Evolutionary conservation across 2,329 filamentous ascomycete species (phyloP).

Genomic region (Colletotrichum magnum): DNA sequence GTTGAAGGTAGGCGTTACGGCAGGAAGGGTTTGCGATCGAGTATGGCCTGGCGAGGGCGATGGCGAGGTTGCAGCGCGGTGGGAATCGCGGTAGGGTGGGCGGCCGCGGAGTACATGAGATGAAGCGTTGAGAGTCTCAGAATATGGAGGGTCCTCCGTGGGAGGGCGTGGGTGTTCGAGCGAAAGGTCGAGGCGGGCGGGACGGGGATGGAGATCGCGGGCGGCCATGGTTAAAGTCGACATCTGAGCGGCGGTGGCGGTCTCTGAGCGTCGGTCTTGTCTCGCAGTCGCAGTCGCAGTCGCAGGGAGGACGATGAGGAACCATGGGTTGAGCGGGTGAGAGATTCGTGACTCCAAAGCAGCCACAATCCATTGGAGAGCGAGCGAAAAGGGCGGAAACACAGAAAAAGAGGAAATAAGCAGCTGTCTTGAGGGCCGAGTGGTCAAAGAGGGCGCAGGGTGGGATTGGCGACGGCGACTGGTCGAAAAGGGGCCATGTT

Average conservation of each 20-base stretch:
- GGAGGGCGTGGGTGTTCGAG: constrained; percentile 34
- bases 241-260: constrained; percentile 39
- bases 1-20: constrained; percentile 30
- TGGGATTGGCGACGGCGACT: constrained; percentile 39
- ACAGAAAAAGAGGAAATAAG: constrained; percentile 38
- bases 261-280: constrained; percentile 36
- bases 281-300: constrained; percentile 13
- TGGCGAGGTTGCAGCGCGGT: constrained; percentile 42
- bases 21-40: constrained; percentile 41
- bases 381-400: constrained; percentile 13
- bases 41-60: constrained; percentile 41
- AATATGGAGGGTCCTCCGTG: constrained; percentile 36
- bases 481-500: constrained; percentile 40
- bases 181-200: constrained; percentile 34
- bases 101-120: constrained; percentile 34
- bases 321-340: constrained; percentile 21
- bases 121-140: constrained; percentile 43
- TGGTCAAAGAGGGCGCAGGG: constrained; percentile 31
- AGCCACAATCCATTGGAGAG: constrained; percentile 36
- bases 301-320: constrained; percentile 13
- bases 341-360: constrained; percentile 22
- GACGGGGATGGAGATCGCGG: constrained; percentile 38
- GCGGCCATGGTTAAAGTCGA: constrained; percentile 37
- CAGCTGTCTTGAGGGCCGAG: constrained; percentile 28
- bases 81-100: constrained; percentile 36